Percentiles rank a stretch among this genome's conserved stretches.
These are phyloP conservation scores for Boletus insuetus DNA, from an alignment of 768 basidiomycete genomes.

Conservation along the genomic window DNA sequence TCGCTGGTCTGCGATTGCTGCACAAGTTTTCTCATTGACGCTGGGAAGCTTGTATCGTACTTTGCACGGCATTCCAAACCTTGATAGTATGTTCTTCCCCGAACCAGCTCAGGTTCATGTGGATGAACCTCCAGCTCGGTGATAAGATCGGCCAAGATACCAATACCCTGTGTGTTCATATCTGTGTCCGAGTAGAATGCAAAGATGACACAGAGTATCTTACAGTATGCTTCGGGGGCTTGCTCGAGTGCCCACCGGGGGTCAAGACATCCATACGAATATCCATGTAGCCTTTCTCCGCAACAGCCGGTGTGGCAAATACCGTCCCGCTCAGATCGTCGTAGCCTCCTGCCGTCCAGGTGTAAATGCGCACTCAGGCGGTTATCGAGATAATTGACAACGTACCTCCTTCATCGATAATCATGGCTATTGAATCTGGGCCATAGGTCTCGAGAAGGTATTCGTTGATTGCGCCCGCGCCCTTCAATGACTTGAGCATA, in stretches of 20 bases:
- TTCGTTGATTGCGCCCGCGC: conserved; percentile 39
- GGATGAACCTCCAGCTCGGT: conserved; percentile 48
- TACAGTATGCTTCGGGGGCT: conserved; percentile 52
- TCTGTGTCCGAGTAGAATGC: not conserved
- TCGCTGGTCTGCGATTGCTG: conserved; percentile 22
- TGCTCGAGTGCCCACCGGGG: conserved; percentile 54
- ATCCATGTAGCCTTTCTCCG: conserved; percentile 46
- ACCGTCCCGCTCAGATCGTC: conserved; percentile 27
- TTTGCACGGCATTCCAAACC: conserved; percentile 42
- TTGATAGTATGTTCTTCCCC: conserved; percentile 27
- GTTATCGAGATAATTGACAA: not conserved
- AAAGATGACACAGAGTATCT: conserved; percentile 2
- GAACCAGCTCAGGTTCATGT: conserved; percentile 30
- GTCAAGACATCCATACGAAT: conserved; percentile 41
- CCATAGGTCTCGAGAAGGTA: conserved; percentile 46
- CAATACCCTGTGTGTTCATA: conserved; percentile 38
- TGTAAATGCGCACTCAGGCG: not conserved
- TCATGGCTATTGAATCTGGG: conserved; percentile 46
- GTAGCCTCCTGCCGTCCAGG: conserved; percentile 26
- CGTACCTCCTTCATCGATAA: conserved; percentile 60
- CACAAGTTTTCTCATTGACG: conserved; percentile 17
- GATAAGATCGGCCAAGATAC: conserved; percentile 49
- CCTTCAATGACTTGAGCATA: conserved; percentile 26
- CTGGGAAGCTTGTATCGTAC: conserved; percentile 36
- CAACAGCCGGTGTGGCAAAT: conserved; percentile 31